Base-by-base conservation (phyloP, 2,329 filamentous ascomycete genomes). In the Microdochium paspali region DNA sequence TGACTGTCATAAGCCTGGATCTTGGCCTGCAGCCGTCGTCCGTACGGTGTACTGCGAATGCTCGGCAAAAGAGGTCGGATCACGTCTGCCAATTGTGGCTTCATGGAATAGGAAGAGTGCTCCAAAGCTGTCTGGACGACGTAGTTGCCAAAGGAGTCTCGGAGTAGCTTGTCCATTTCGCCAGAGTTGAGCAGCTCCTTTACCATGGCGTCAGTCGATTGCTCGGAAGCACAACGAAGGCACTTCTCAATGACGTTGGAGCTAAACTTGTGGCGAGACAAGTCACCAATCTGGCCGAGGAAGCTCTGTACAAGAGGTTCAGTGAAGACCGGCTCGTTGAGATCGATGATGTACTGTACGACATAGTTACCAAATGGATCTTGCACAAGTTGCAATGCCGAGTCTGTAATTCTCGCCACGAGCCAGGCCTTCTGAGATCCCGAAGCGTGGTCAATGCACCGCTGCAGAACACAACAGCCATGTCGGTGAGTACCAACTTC, bases 331-430 rank as follows among this genome's bases (percentile, higher is more conserved):
- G 85, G 76, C 61, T 98, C 90, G 55, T 90, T 90, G 51, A 97
- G 78, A 62, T 97, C 93, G 56, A 98, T 82, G 61, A 98, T 97
- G 70, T 98, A 98, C 70, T 98, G 93, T 45, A 98, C 87, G 45
- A 98, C 93, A 55, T 98, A 98, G 68, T 98, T 98, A 61, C 93
- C 93, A 57, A 96, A 98, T 0, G 93, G 91, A 64, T 98, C 93
- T 65, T 96, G 90, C 20, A 98, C 90, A 10, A 98, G 80, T 31
- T 84, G 74, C 55, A 88, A 86, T n/a, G 90, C 89, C 62, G 95
- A 85, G 47, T 83, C 76, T 1, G 90, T 96, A 65, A 98, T 97
- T 61, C 87, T 80, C 50, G 79, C 73, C 54, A 98, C 90, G 52
- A 98, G 77, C 70, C 87, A 85, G 50, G 83, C 76, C 71, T 95